These are phyloP conservation scores for Cladochytrium replicatum DNA, from an alignment of 192 early-diverging fungal genomes.

Conservation along the genomic window DNA sequence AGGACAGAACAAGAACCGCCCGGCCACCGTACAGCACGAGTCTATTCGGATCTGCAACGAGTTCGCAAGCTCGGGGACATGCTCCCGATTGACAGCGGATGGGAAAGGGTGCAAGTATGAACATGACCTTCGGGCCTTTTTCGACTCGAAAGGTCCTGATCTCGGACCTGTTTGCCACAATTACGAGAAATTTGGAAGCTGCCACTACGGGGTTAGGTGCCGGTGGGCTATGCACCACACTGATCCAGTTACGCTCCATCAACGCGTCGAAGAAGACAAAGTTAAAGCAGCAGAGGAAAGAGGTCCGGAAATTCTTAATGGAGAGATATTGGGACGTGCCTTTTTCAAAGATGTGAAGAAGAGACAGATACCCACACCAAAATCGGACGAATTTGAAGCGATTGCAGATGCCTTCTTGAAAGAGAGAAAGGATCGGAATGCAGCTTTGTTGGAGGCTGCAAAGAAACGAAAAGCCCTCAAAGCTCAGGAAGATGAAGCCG, in stretches of 20 bases:
- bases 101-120: conserved; percentile 57
- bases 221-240: conserved; percentile 32
- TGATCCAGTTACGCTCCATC: conserved; percentile 2
- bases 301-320: background rate
- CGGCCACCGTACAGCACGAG: conserved; percentile 10
- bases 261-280: conserved; percentile 49
- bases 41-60: conserved; percentile 40
- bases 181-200: conserved; percentile 65
- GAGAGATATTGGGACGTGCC: conserved; percentile 1
- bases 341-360: background rate
- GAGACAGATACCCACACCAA: background rate
- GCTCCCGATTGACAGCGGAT: no score
- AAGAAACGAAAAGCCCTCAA: conserved; percentile 8
- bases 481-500: background rate
- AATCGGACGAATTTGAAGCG: background rate
- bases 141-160: conserved; percentile 65
- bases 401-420: background rate
- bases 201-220: conserved; percentile 42
- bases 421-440: conserved; percentile 2
- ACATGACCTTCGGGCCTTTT: conserved; percentile 69
- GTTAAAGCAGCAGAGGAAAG: conserved; percentile 1
- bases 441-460: conserved; percentile 14
- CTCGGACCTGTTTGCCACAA: conserved; percentile 59
- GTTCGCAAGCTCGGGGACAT: conserved; percentile 34
- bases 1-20: conserved; percentile 23